Base-by-base conservation (phyloP, 345 rosid species). In the Limnanthes douglasii region DNA sequence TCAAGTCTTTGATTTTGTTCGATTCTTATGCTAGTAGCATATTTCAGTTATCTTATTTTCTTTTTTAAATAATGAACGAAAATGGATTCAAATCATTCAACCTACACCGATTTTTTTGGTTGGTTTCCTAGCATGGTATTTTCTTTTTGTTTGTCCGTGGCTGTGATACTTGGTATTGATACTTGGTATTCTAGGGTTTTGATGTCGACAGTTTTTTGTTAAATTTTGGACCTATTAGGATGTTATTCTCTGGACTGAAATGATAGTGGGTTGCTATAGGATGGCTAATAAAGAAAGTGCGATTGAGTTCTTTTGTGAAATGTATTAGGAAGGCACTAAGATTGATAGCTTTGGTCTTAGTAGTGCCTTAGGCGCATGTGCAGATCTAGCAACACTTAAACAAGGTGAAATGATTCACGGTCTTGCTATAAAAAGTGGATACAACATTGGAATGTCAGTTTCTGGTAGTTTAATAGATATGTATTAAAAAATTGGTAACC, bases 181-280 rank as follows among this genome's bases (percentile, higher is more conserved):
- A n/a, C n/a, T n/a, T n/a, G n/a, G n/a, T n/a, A n/a, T n/a, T n/a
- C n/a, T n/a, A n/a, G n/a, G n/a, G n/a, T n/a, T n/a, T n/a, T n/a
- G n/a, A n/a, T n/a, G n/a, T n/a, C n/a, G n/a, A n/a, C n/a, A n/a
- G n/a, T n/a, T n/a, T n/a, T n/a, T n/a, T n/a, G n/a, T n/a, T n/a
- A n/a, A n/a, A n/a, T n/a, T n/a, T n/a, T n/a, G n/a, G n/a, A n/a
- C n/a, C n/a, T n/a, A n/a, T n/a, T n/a, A 59, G 57, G 97, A 88
- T 51, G 19, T 68, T 23, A 74, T 83, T 57, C 72, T 83, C 10
- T 83, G 95, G 95, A 88, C 95, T 26, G 90, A 79, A 69, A 83
- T 88, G 78, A 70, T 88, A 18, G 57, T 71, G 34, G 86, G 83
- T 11, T 66, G 73, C 34, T 65, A 81, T 5, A 73, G 76, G 62